Evolutionary conservation across 768 basidiomycete genomes (phyloP).

Genomic region (Coprinopsis cinerea): DNA sequence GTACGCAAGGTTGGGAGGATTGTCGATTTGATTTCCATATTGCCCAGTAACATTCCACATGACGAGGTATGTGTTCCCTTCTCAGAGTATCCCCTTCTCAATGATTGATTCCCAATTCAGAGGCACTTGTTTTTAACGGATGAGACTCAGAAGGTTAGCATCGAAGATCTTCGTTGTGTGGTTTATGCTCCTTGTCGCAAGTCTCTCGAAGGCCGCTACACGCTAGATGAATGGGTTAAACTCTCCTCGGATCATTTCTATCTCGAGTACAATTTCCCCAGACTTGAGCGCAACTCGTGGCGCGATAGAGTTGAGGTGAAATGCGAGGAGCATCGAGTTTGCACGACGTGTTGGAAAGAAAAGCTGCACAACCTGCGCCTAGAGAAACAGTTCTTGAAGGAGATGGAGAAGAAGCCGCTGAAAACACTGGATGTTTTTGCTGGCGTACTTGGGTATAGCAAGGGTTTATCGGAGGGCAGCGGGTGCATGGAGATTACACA

Average conservation of each 20-base stretch:
- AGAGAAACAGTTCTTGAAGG: conserved; percentile 28
- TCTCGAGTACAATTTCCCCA: conserved; percentile 44
- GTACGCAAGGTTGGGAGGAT: conserved; percentile 49
- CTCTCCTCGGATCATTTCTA: conserved; percentile 57
- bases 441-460: conserved; percentile 58
- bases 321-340: conserved; percentile 36
- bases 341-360: conserved; percentile 36
- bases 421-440: conserved; percentile 41
- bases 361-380: conserved; percentile 23
- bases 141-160: conserved; percentile 27
- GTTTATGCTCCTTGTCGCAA: conserved; percentile 40
- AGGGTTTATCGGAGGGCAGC: conserved; percentile 49
- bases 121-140: conserved; percentile 58
- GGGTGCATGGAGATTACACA: conserved; percentile 53
- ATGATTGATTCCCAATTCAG: conserved; percentile 29
- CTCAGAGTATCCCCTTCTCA: neutral
- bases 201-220: conserved; percentile 22
- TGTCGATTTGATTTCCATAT: conserved; percentile 27
- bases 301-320: conserved; percentile 23
- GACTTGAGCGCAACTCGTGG: conserved; percentile 35
- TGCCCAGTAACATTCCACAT: conserved; percentile 35
- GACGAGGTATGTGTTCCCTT: conserved; percentile 46
- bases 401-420: conserved; percentile 22
- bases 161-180: conserved; percentile 37
- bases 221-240: conserved; percentile 40